These are phyloP conservation scores for Themeda triandra DNA, from an alignment of 176 grass and related monocot genomes.

Conservation along the genomic window DNA sequence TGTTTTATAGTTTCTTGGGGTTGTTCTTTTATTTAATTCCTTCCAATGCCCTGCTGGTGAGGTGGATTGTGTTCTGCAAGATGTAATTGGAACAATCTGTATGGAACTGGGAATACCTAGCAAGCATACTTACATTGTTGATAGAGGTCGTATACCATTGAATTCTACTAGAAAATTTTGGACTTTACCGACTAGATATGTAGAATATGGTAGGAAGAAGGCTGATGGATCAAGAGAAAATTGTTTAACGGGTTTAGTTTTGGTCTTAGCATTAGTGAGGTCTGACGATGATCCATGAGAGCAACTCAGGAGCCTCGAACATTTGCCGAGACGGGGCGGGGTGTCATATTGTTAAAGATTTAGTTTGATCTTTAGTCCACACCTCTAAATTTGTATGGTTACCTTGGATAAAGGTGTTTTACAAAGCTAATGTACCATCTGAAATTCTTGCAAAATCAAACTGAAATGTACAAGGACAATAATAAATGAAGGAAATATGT, in stretches of 20 bases:
- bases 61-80: not conserved
- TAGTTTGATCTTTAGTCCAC: not conserved
- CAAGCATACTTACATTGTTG: not conserved
- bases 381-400: slow-evolving; percentile 4
- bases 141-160: not conserved
- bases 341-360: not conserved
- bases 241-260: not conserved
- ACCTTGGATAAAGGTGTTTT: not conserved
- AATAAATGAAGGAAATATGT: not conserved
- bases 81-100: not conserved
- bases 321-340: not conserved
- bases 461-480: not conserved
- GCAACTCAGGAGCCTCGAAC: not conserved
- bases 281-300: not conserved
- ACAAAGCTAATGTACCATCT: not conserved
- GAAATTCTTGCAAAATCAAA: not conserved
- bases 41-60: not conserved
- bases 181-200: not conserved
- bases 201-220: not conserved
- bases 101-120: not conserved
- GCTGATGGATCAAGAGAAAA: not conserved
- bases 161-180: not conserved
- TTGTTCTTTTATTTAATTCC: not conserved
- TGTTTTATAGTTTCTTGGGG: not conserved
- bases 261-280: not conserved